Conservation (phyloP, 352 stramenopile species). For the Phytopythium aichiense region DNA sequence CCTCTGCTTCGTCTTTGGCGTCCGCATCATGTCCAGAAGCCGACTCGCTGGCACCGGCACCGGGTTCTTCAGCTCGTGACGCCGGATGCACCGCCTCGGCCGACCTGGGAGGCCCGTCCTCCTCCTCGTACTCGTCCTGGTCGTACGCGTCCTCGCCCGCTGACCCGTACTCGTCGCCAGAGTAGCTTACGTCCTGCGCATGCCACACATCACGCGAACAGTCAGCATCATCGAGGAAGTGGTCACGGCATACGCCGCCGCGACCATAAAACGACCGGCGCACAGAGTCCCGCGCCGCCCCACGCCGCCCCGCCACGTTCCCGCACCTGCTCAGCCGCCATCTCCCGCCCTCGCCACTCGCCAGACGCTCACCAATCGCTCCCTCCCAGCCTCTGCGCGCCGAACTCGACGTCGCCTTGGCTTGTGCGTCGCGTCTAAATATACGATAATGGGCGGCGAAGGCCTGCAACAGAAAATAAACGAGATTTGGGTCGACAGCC, state of each 20-base stretch:
- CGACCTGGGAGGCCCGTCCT: not conserved
- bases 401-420: not conserved
- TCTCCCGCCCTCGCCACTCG: not conserved
- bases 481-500: too few relatives aligned
- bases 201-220: not conserved
- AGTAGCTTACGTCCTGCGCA: conserved; percentile 30
- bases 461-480: too few relatives aligned
- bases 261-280: conserved; percentile 1
- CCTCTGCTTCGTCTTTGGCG: conserved; percentile 6
- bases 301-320: not conserved
- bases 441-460: too few relatives aligned
- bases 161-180: conserved; percentile 47
- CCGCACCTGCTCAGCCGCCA: conserved; percentile 14
- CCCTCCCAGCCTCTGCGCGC: too few relatives aligned
- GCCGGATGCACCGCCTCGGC: not conserved
- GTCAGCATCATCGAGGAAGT: not conserved
- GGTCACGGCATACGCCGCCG: not conserved
- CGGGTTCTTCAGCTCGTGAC: not conserved
- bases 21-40: not conserved
- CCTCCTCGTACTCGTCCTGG: conserved; percentile 20
- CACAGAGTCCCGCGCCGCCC: not conserved
- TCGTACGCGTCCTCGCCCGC: conserved; percentile 12
- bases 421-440: not conserved
- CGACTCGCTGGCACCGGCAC: not conserved
- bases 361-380: not conserved